phyloP scores from a whole-genome alignment of 768 basidiomycete species.

The Lanmaoa rubissima region DNA sequence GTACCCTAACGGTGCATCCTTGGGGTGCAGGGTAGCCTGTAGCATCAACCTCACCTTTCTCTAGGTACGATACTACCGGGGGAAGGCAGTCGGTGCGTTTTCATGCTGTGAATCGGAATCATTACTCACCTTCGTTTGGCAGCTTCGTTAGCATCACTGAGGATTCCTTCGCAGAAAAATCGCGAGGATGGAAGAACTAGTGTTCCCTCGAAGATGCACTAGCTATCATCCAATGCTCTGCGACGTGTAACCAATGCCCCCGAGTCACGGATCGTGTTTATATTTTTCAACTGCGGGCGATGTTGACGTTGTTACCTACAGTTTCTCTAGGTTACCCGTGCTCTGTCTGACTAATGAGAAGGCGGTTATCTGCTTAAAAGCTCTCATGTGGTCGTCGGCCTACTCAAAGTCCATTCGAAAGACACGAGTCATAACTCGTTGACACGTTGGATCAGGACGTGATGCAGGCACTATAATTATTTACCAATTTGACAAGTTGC shows the following conservation, averaged over 20 bases:
- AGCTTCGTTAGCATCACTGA: conserved; percentile 54
- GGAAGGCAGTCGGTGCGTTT: conserved; percentile 48
- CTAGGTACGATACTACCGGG: conserved; percentile 53
- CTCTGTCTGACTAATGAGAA: neutral
- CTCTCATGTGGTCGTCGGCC: neutral
- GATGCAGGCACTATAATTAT: neutral
- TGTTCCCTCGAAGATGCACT: conserved; percentile 54
- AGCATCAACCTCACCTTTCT: neutral
- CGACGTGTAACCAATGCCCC: conserved; percentile 27
- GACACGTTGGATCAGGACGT: neutral
- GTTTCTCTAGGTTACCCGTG: neutral
- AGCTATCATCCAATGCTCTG: conserved; percentile 43
- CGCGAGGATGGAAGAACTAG: conserved; percentile 44
- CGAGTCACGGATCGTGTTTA: too few species aligned
- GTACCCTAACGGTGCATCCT: too few species aligned
- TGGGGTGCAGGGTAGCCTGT: neutral
- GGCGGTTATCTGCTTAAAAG: neutral
- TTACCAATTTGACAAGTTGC: neutral
- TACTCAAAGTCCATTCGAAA: neutral
- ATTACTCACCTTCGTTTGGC: neutral
- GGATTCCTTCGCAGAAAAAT: conserved; percentile 52
- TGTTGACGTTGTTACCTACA: neutral
- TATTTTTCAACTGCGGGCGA: too few species aligned
- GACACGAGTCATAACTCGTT: neutral
- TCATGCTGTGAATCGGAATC: neutral